Conservation (phyloP, 164 flowering plant species). For the Aristolochia californica region DNA sequence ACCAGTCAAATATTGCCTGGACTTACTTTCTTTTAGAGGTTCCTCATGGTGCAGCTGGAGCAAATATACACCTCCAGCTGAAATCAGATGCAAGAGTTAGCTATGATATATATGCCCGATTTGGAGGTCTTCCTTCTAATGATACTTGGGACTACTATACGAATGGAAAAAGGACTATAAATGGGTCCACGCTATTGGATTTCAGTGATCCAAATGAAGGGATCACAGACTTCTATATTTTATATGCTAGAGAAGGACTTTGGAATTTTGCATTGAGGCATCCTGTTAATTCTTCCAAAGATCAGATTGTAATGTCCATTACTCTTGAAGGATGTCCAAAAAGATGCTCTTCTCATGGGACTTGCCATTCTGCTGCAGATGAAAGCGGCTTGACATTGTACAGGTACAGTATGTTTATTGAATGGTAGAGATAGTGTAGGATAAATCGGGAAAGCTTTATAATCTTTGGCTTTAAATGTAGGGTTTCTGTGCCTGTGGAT, state of each 20-base stretch:
- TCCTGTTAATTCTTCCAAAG: constrained; percentile 14
- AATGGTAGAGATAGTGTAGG: too few relatives aligned
- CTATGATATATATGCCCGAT: constrained; percentile 63
- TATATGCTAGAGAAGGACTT: constrained; percentile 73
- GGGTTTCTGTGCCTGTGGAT: too few relatives aligned
- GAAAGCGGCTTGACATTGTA: constrained; percentile 63
- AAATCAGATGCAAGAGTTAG: constrained; percentile 31
- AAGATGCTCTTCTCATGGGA: constrained; percentile 68
- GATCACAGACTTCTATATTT: constrained; percentile 46
- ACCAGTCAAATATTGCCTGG: constrained; percentile 36
- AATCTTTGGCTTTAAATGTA: neutral
- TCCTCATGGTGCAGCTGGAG: constrained; percentile 85
- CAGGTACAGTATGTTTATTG: constrained; percentile 36
- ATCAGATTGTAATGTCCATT: constrained; percentile 42
- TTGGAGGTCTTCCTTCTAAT: constrained; percentile 66
- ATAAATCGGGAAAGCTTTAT: neutral
- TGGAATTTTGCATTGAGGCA: constrained; percentile 76
- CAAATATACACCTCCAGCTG: constrained; percentile 53
- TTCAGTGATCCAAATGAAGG: constrained; percentile 51
- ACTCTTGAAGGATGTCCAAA: constrained; percentile 76
- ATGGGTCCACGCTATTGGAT: constrained; percentile 49
- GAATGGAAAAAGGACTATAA: constrained; percentile 50
- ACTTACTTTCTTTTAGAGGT: constrained; percentile 69
- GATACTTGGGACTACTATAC: constrained; percentile 59
- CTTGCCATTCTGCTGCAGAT: constrained; percentile 43